Evolutionary conservation across 2,329 filamentous ascomycete genomes (phyloP).

Genomic region (Grosmannia serpens): DNA sequence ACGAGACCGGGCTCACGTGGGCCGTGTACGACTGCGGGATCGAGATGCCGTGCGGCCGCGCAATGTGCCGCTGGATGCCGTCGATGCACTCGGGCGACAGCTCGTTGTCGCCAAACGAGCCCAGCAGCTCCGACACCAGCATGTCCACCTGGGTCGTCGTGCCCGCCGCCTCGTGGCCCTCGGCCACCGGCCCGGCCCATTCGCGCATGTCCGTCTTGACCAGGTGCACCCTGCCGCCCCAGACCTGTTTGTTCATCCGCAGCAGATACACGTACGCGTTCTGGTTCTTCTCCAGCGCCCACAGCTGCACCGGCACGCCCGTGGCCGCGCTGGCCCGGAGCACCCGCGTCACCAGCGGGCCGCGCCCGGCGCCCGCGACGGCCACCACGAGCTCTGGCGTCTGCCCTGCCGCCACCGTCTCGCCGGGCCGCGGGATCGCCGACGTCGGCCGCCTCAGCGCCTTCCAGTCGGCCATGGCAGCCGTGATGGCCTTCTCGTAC

Average conservation of each 20-base stretch:
- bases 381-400: conserved; percentile 56
- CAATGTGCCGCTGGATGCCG: conserved; percentile 84
- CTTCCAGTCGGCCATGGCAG: conserved; percentile 72
- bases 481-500: conserved; percentile 76
- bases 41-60: conserved; percentile 69
- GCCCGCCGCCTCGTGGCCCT: conserved; percentile 29
- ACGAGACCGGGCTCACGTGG: conserved; percentile 82
- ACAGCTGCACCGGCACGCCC: conserved; percentile 70
- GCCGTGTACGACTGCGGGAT: conserved; percentile 92
- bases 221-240: conserved; percentile 70
- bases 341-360: conserved; percentile 80
- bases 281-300: conserved; percentile 95
- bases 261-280: conserved; percentile 93
- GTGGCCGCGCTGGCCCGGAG: conserved; percentile 67
- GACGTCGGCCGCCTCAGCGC: conserved; percentile 62
- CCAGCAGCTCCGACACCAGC: conserved; percentile 83
- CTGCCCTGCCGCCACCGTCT: neutral
- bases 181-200: conserved; percentile 69
- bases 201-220: conserved; percentile 96
- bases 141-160: conserved; percentile 70
- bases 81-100: conserved; percentile 89
- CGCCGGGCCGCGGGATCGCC: conserved; percentile 49
- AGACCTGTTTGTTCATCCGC: conserved; percentile 71
- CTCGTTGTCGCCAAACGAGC: conserved; percentile 95
- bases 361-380: conserved; percentile 86